Conservation (phyloP, 169 alveolate species). For the Plasmodium berghei region DNA sequence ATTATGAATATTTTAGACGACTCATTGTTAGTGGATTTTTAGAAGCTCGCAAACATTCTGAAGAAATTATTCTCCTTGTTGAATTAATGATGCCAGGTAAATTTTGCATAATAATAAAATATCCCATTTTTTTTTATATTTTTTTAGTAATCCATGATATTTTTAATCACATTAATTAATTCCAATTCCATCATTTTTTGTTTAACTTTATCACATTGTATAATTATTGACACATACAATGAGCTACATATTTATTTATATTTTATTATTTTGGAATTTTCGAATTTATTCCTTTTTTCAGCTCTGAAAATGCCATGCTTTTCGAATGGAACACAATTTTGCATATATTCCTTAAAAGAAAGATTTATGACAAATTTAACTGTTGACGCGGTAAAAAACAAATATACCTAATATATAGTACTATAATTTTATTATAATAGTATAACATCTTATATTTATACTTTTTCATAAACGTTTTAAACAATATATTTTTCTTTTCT, state of each 20-base stretch:
- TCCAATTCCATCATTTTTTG: too few relatives aligned
- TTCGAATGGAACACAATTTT: conserved; percentile 86
- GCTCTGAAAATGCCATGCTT: conserved; percentile 93
- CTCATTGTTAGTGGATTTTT: conserved; percentile 90
- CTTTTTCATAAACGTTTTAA: neutral
- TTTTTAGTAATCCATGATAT: neutral
- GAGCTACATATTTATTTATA: too few relatives aligned
- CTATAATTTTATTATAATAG: neutral
- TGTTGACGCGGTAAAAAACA: conserved; percentile 80
- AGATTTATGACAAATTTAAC: conserved; percentile 88
- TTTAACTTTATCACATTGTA: too few relatives aligned
- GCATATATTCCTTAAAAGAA: conserved; percentile 85
- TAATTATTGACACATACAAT: too few relatives aligned
- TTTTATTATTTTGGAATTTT: too few relatives aligned
- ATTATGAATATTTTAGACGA: conserved; percentile 91
- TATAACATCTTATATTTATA: neutral
- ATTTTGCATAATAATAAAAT: neutral
- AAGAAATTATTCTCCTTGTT: conserved; percentile 89
- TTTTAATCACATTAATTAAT: neutral
- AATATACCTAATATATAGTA: neutral
- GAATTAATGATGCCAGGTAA: conserved; percentile 92
- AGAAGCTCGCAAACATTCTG: conserved; percentile 92
- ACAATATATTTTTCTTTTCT: neutral
- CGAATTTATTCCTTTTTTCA: conserved; percentile 11
- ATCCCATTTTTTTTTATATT: neutral